Evolutionary conservation across 805 yeast genomes (phyloP).

Genomic region (Candida namnaoensis): DNA sequence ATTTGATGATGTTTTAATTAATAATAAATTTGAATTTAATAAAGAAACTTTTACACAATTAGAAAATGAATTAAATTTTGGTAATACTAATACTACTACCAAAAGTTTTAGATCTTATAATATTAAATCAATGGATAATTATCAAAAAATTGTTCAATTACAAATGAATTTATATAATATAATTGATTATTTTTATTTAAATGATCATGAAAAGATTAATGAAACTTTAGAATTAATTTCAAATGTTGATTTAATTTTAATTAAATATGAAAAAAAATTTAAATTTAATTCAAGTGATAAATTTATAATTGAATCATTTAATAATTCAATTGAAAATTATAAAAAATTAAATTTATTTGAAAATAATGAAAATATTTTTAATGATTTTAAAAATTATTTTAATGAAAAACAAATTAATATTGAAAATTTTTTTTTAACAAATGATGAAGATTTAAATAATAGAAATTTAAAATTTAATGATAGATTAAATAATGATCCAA

Average conservation of each 20-base stretch:
- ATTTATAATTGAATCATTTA: background rate
- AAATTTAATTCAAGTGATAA: too few relatives aligned
- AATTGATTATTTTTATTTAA: too few relatives aligned
- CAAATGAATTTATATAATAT: background rate
- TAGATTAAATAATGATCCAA: constrained; percentile 8
- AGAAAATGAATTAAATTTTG: background rate
- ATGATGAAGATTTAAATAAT: background rate
- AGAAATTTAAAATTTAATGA: constrained; percentile 4
- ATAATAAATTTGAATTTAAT: constrained; percentile 9
- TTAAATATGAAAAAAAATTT: background rate
- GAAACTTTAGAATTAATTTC: too few relatives aligned
- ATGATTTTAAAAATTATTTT: constrained; percentile 6
- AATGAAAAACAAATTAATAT: constrained; percentile 9
- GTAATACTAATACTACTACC: too few relatives aligned
- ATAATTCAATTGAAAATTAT: constrained; percentile 3
- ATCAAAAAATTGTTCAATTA: too few relatives aligned
- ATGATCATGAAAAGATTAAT: too few relatives aligned
- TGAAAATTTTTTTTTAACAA: constrained; percentile 5
- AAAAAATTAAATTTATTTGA: constrained; percentile 4
- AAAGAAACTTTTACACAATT: constrained; percentile 6
- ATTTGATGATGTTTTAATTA: constrained; percentile 5
- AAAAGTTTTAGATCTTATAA: too few relatives aligned
- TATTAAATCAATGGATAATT: too few relatives aligned
- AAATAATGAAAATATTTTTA: constrained; percentile 3
- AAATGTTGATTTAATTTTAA: background rate